Evolutionary conservation across 2,329 filamentous ascomycete species (phyloP), one percentile per base, ranked within the genome.

Genomic region (Penicillium sp.): DNA sequence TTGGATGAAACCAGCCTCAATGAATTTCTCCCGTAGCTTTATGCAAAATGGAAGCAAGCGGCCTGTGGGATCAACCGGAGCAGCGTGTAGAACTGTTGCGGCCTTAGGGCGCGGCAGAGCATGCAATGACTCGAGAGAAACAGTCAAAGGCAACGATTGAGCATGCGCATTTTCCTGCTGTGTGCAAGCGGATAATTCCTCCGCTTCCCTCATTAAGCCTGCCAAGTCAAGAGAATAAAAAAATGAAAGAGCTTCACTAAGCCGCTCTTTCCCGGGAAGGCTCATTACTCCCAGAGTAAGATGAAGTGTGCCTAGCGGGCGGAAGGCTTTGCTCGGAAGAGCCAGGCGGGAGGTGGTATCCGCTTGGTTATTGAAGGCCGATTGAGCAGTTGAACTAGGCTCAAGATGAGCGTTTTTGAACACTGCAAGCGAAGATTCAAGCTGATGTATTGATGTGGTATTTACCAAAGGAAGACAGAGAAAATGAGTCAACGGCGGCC

Each of bases 231-330:
- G 63, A 0, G 66, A 68, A 10, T 74, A 55, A 0, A 85, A 68
- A 13, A 80, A 70, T 1, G 63, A 40, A 23, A 77, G 61, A 0
- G 82, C 84, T 29, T 73, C 70, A 0, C 78, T 64, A 2, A 87
- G 58, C 1, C 74, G 70, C 42, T 81, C 77, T 2, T 77, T 72
- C 2, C 76, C 78, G 3, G 78, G 73, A 9, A 96, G 80, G 60
- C 82, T 87, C 88, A 97, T 92, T 1, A 95, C 89, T 0, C 91
- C 92, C 0, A 97, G 79, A 0, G 92, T 97, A 2, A 96, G 77
- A 72, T 97, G 93, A 44, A 97, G 73, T 1, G 91, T 91, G 0
- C 90, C 89, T 0, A 90, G 74, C 0, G 91, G 91, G 27, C 91
- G 79, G 47, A 96, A 76, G 1, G 91, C 90, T 51, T 81, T 81